Evolutionary conservation across 2,329 filamentous ascomycete species (phyloP), one percentile per base, ranked within the genome.

Genomic region (Elsinoe perseae): DNA sequence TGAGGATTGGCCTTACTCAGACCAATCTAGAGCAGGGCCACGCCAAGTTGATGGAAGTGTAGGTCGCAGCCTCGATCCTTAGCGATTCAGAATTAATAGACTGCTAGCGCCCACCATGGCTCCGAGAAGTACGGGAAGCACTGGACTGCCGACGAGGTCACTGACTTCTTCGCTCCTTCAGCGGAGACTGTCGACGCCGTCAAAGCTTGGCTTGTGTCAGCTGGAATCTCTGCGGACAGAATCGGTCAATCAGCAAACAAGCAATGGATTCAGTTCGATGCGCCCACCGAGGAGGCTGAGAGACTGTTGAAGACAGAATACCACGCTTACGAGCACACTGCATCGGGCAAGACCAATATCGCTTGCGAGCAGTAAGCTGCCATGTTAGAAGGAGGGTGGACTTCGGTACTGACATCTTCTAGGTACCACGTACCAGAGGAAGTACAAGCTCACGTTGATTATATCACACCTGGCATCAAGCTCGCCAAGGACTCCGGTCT

Each of bases 1-100:
- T 77, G 62, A 69, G 73, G n/a, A 75, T 77, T 60, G 74, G 72
- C 16, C 59, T 77, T 50, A 69, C 68, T n/a, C 75, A 77, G 61
- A 66, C 66, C 25, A 76, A 77, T 55, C 61, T 77, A 12, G 69
- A 75, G 10, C 67, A 69, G 14, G 74, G 72, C 14, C 58, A 65
- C 14, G 63, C 64, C 16, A 61, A 59, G 20, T 59, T 72, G n/a
- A 64, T 69, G 62, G 62, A 66, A n/a, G 64, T 66, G 50, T 64
- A 52, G 57, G 60, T 57, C 8, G 28, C 25, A 30, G 34, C 4
- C 20, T 18, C 6, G 3, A 36, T n/a, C 18, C 6, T 23, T 5
- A 30, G 3, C 14, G 9, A 30, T 14, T 18, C 21, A 6, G 16
- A 3, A 20, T 25, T 55, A 23, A 55, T 36, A 46, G 36, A 3